phyloP scores from a whole-genome alignment of 2,329 filamentous ascomycete species.

The Zymoseptoria passerinii region DNA sequence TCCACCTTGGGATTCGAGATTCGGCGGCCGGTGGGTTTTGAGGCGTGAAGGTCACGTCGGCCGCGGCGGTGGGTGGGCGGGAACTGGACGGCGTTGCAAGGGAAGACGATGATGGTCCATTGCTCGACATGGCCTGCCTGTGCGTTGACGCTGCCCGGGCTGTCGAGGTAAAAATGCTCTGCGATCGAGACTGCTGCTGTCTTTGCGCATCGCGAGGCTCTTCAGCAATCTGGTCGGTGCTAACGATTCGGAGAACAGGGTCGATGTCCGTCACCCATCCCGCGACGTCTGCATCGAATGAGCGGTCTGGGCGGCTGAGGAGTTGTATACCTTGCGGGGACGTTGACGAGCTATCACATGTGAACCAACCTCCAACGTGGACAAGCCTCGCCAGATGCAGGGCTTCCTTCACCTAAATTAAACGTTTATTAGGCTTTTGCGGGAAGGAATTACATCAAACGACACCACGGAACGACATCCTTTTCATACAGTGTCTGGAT shows the following conservation, averaged over 20 bases:
- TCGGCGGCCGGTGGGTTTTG: slow-evolving; percentile 19
- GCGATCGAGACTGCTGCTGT: not conserved
- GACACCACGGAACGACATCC: too few relatives aligned
- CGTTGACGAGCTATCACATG: not conserved
- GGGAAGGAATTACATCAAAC: too few relatives aligned
- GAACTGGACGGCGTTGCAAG: not conserved
- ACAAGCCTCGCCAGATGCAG: not conserved
- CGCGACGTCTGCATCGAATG: not conserved
- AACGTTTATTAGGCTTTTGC: not conserved
- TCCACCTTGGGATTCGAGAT: slow-evolving; percentile 18
- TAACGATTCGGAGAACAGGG: not conserved
- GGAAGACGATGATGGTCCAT: not conserved
- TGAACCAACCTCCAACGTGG: not conserved
- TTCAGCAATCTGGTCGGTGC: not conserved
- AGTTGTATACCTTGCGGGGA: not conserved
- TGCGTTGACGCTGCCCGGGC: not conserved
- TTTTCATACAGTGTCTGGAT: too few relatives aligned
- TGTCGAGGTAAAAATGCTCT: not conserved
- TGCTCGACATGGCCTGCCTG: not conserved
- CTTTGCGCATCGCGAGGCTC: not conserved
- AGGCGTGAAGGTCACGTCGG: slow-evolving; percentile 24
- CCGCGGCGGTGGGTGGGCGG: slow-evolving; percentile 13
- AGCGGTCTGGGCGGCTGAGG: not conserved
- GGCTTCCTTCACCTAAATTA: not conserved
- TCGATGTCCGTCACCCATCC: not conserved